These are phyloP conservation scores for Infundibulicybe gibba DNA, from an alignment of 768 basidiomycete species.

Conservation along the genomic window DNA sequence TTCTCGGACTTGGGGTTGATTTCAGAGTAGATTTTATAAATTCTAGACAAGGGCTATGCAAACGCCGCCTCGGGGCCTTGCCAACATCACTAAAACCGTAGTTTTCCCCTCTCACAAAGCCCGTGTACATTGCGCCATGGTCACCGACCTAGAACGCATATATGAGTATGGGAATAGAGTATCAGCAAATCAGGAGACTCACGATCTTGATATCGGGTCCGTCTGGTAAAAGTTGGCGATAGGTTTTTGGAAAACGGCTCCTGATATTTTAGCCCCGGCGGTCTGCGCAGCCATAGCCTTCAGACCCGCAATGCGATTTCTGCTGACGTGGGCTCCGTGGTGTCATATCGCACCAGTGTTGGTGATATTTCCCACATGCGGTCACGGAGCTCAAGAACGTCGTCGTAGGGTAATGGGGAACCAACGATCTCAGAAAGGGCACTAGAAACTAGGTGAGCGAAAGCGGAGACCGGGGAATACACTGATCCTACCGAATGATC, in stretches of 20 bases:
- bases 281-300: slow-evolving; percentile 51
- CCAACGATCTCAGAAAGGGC: slow-evolving; percentile 90
- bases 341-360: slow-evolving; percentile 81
- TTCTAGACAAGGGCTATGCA: slow-evolving; percentile 21
- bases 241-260: slow-evolving; percentile 68
- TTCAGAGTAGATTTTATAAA: no score
- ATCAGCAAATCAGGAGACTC: slow-evolving; percentile 30
- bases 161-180: not conserved
- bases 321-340: slow-evolving; percentile 68
- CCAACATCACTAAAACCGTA: slow-evolving; percentile 49
- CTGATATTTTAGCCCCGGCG: slow-evolving; percentile 51
- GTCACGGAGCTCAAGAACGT: slow-evolving; percentile 78
- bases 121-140: slow-evolving; percentile 92
- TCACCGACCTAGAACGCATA: slow-evolving; percentile 62
- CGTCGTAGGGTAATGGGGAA: slow-evolving; percentile 82
- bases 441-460: slow-evolving; percentile 30
- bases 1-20: no score
- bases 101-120: slow-evolving; percentile 79
- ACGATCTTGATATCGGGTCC: slow-evolving; percentile 92
- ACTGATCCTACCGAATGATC: slow-evolving; percentile 69
- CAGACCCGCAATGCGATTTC: slow-evolving; percentile 74
- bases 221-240: slow-evolving; percentile 96
- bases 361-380: slow-evolving; percentile 98
- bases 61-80: slow-evolving; percentile 41
- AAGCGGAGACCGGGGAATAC: not conserved